Conservation (phyloP, 2,329 filamentous ascomycete species). For the Cladosporium sp. region DNA sequence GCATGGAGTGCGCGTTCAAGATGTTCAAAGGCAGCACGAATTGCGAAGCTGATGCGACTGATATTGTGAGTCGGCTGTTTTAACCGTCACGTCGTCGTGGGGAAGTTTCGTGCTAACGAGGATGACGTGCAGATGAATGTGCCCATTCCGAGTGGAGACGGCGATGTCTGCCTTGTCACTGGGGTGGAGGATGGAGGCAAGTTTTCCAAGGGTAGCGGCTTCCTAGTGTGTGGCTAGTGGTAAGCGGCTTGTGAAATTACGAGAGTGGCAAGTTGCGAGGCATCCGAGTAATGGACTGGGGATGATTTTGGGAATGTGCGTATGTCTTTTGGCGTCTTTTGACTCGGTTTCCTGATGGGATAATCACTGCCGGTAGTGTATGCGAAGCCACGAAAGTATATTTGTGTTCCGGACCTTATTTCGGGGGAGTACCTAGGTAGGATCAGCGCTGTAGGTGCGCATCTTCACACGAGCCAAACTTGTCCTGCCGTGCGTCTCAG, state of each 20-base stretch:
- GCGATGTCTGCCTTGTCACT: not conserved
- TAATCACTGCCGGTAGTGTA: too few species aligned
- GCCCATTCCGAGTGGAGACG: not conserved
- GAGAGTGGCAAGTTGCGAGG: too few species aligned
- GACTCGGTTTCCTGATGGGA: too few species aligned
- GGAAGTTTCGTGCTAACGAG: not conserved
- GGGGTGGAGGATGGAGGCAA: conserved; percentile 6
- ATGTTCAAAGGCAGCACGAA: conserved; percentile 5
- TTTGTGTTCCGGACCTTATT: too few species aligned
- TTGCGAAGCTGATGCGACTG: not conserved
- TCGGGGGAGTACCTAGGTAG: too few species aligned
- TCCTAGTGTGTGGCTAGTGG: not conserved
- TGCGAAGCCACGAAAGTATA: too few species aligned
- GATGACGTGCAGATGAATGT: not conserved
- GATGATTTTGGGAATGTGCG: too few species aligned
- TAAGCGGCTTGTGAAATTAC: too few species aligned
- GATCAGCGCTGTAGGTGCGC: too few species aligned
- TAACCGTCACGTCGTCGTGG: not conserved
- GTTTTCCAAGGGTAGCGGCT: not conserved
- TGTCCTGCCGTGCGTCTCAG: too few species aligned
- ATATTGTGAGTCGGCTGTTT: not conserved
- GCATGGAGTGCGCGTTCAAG: conserved; percentile 2
- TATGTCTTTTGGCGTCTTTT: not conserved
- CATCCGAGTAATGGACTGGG: too few species aligned
- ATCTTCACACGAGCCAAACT: too few species aligned